These are phyloP conservation scores for Puccinia novopanici DNA, from an alignment of 1,284 basidiomycete genomes.

Conservation along the genomic window DNA sequence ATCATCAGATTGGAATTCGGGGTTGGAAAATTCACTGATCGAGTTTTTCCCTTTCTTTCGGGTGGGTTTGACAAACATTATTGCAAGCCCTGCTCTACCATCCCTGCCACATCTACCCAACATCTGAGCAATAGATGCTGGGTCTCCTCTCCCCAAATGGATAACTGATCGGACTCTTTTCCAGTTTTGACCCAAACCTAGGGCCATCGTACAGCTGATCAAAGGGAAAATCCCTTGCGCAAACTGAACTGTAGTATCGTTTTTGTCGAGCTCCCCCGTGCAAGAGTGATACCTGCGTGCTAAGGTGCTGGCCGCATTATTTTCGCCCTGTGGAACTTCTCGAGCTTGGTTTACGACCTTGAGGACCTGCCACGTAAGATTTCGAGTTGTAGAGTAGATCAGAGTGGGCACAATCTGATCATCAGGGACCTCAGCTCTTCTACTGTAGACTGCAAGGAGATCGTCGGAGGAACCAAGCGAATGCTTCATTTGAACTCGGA, in stretches of 20 bases:
- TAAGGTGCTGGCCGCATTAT: not conserved
- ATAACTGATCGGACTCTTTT: too few species aligned
- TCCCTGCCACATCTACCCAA: constrained; percentile 14
- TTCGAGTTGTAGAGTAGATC: not conserved
- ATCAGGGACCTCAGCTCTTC: not conserved
- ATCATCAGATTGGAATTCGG: constrained; percentile 1
- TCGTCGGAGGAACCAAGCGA: not conserved
- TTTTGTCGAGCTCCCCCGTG: too few species aligned
- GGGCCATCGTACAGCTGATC: too few species aligned
- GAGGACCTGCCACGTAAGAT: not conserved
- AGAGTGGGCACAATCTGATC: not conserved
- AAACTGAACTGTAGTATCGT: too few species aligned
- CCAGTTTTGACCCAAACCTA: too few species aligned
- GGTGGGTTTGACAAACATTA: not conserved
- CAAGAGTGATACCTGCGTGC: not conserved
- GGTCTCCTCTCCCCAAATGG: too few species aligned
- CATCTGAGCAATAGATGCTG: too few species aligned
- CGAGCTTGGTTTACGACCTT: not conserved
- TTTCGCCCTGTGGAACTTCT: not conserved
- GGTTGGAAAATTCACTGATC: too few species aligned
- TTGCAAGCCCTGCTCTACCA: not conserved
- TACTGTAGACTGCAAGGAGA: not conserved
- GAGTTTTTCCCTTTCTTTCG: constrained; percentile 13
- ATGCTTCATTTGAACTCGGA: not conserved
- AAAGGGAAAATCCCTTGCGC: too few species aligned